Base-by-base conservation (phyloP, 2,329 filamentous ascomycete genomes). In the Fonsecaea monophora region DNA sequence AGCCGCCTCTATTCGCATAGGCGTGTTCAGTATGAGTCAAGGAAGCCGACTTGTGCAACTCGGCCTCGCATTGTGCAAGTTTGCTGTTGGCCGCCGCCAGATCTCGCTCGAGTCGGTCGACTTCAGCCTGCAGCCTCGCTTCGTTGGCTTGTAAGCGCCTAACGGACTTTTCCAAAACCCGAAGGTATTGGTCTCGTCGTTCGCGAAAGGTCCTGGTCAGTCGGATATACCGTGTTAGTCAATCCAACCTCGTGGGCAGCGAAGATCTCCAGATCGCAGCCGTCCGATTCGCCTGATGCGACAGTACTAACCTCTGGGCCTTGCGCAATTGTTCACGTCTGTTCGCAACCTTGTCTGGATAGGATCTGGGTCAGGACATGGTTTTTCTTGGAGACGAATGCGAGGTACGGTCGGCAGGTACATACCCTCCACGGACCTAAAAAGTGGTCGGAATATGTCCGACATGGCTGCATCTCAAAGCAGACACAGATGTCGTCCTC, bases 291-390 rank as follows among this genome's bases (percentile, higher is more conserved):
- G 45, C 18, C 7, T 25, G 45, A 25, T 12, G 45, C 9, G 25
- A 25, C 18, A 50, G 21, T 25, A 65, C 67, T 65, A 8, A 69
- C 67, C 60, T 64, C 34, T 79, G 77, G 8, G 77, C 77, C 60
- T 71, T 74, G 12, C 77, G 76, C n/a, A 79, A 72, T 70, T 79
- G 77, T 40, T 79, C 77, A 54, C 75, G 72, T 21, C 77, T 74
- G 62, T 73, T 77, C 34, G 55, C 57, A 38, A 61, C 53, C 38
- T 62, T 56, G 53, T 70, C 64, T 65, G 42, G 18, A 65, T 53
- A 18, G 54, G 32, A 30, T 15, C 34, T 55, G 10, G 18, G 13
- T 42, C 35, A 34, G 58, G 32, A 10, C 30, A 32, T 34, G 21
- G 21, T 32, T n/a, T n/a, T 10, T 21, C 37, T 12, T 13, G 38